Base-by-base conservation (phyloP, 345 rosid genomes). In the Raphanus sativus region DNA sequence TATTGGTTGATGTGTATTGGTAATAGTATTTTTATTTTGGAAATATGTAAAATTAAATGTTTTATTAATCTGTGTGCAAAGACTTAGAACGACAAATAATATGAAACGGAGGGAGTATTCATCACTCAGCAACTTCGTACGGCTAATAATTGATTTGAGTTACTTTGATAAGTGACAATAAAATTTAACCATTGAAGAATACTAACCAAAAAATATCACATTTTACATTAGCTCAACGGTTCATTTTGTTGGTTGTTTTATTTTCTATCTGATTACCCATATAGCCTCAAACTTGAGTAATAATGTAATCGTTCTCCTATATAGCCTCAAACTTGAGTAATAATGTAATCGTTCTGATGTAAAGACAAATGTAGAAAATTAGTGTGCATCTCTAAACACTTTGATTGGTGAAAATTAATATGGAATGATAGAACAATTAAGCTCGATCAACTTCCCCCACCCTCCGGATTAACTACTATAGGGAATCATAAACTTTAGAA, bases 401-500 rank as follows among this genome's bases (percentile, higher is more conserved):
- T 40, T 66, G 48, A 40, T 40, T 40, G 50, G 36, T 16, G 60
- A 69, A 40, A 10, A 40, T 11, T 48, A 11, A 52, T 16, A 62
- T 40, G 25, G 38, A 33, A 52, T 26, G 28, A 55, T 42, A 5
- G 80, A 77, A 77, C 26, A 25, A 28, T 28, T 69, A 26, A 40
- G 70, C 45, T 55, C 32, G 59, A 62, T 10, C 30, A 26, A 55
- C 11, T 38, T 28, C 40, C 60, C 80, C 24, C 48, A 10, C 48
- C 13, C 9, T 10, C 42, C 29, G 25, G 15, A 4, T 62, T 21
- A 69, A 26, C 52, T 77, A 30, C 30, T 1, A 21, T 21, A 40
- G 30, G 50, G 81, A 65, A 77, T 71, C 76, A 77, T 71, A 30
- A 65, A 71, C 72, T 42, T 38, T 9, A 3, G 65, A 71, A 71